Percentiles rank a stretch among this genome's conserved stretches.
Conservation (phyloP, 2,329 filamentous ascomycete genomes). For the Dothiorella sarmentorum region DNA sequence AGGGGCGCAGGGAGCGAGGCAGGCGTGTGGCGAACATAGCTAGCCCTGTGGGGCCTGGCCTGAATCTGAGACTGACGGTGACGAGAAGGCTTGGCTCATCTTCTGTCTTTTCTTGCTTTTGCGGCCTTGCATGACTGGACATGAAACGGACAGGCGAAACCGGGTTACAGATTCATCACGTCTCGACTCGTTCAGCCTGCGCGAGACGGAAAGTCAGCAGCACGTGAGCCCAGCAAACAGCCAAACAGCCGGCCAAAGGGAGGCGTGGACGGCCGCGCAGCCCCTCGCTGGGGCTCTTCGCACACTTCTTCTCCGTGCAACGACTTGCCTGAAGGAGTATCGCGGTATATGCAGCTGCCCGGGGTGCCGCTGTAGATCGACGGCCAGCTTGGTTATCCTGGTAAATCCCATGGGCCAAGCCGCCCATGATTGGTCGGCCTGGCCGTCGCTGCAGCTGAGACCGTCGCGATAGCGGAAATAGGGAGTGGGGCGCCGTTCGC, state of each 20-base stretch:
- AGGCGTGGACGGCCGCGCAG: neutral
- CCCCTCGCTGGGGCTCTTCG: slow-evolving; percentile 5
- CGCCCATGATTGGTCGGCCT: neutral
- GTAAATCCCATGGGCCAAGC: neutral
- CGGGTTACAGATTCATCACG: slow-evolving; percentile 15
- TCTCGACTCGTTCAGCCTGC: neutral
- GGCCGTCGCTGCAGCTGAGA: neutral
- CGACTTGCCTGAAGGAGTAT: slow-evolving; percentile 3
- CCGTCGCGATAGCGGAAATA: slow-evolving; percentile 6
- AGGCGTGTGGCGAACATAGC: slow-evolving; percentile 3
- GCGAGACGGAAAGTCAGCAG: neutral
- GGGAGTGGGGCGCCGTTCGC: slow-evolving; percentile 15
- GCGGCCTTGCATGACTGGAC: slow-evolving; percentile 13
- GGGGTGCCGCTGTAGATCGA: slow-evolving; percentile 1
- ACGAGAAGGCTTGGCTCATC: slow-evolving; percentile 11
- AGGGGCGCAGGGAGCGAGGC: slow-evolving; percentile 12
- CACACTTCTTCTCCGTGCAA: neutral
- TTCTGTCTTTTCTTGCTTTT: slow-evolving; percentile 11
- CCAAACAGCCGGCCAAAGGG: neutral
- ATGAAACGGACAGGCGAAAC: slow-evolving; percentile 14
- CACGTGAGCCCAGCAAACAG: neutral
- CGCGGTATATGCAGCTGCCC: slow-evolving; percentile 8
- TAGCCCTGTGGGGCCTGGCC: slow-evolving; percentile 6
- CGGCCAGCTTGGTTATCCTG: neutral
- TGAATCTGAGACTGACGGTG: slow-evolving; percentile 14